Evolutionary conservation across 2,329 filamentous ascomycete genomes (phyloP), one percentile per base, ranked within the genome.

Genomic region (Scortechinia acanthostroma): DNA sequence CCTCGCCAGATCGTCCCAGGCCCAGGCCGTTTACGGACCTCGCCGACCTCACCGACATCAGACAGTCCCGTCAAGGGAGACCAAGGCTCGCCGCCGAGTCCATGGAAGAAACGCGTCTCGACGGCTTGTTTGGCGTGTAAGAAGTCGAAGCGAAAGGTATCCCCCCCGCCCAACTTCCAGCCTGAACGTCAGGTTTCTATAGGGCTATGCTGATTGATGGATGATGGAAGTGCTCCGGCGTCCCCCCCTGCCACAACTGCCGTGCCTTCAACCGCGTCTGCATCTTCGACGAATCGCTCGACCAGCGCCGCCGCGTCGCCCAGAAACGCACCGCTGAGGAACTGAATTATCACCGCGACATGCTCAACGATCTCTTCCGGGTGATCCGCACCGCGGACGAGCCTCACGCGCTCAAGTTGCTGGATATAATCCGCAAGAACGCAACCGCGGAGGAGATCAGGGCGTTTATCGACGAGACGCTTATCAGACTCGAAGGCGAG

Each of bases 111-210:
- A 46, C 51, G 62, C 3, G 62, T 64, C 1, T 65, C 62, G 4
- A 64, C 62, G 37, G 62, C 62, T 6, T 65, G 62, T 52, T 42
- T 63, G 44, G 58, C 61, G 2, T 65, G 62, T 49, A 65, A 65
- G 42, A 64, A 63, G 47, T 64, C 62, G 2, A 65, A 65, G 47
- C 55, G 62, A 3, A 65, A 65, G 58, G 61, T 53, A 45, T 40
- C 13, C 6, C 10, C 25, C 10, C 10, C 10, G 25, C 25, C n/a
- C n/a, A n/a, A 10, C 25, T 30, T 30, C 25, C 10, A 10, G 10
- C 10, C 25, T 30, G 25, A 30, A 10, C 25, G 25, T 30, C n/a
- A 30, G 25, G n/a, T 30, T 10, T n/a, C n/a, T 30, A 30, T n/a
- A 30, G 25, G 25, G 20, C 17, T 13, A 6, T 40, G 35, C 20